Conservation (phyloP, 2,329 filamentous ascomycete species). For the Penicillium sp. region DNA sequence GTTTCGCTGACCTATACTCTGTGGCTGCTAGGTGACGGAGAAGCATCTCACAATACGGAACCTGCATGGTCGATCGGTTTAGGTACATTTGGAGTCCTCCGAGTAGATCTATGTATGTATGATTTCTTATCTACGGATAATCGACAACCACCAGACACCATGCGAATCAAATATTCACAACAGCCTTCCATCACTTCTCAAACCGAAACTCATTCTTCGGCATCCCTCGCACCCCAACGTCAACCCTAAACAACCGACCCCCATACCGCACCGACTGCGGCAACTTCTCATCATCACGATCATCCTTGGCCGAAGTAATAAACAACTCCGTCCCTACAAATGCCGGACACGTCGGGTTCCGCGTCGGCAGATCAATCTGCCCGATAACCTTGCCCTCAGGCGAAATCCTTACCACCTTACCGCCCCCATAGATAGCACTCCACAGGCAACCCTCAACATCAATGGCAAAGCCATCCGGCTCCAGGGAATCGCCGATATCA, state of each 20-base stretch:
- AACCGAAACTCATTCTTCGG: conserved; percentile 66
- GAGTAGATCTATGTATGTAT: background rate
- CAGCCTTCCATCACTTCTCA: conserved; percentile 10
- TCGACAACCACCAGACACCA: background rate
- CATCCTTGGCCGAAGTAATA: conserved; percentile 77
- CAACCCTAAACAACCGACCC: conserved; percentile 73
- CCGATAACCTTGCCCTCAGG: conserved; percentile 71
- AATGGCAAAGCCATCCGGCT: conserved; percentile 82
- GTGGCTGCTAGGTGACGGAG: background rate
- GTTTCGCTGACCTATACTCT: background rate
- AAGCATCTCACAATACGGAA: background rate
- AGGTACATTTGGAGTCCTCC: conserved; percentile 6
- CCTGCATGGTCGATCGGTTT: conserved; percentile 21
- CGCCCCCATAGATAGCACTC: conserved; percentile 81
- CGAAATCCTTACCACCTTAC: conserved; percentile 73
- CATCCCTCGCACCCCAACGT: conserved; percentile 72
- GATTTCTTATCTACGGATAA: background rate
- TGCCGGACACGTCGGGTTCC: conserved; percentile 76
- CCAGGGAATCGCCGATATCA: conserved; percentile 62
- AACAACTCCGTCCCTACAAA: conserved; percentile 75
- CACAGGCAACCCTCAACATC: conserved; percentile 85
- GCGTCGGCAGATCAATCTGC: conserved; percentile 74
- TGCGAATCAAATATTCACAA: background rate
- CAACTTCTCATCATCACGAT: conserved; percentile 60
- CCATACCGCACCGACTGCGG: conserved; percentile 64